Evolutionary conservation across 306 rosid genomes (phyloP).

Genomic region (Mimosa bimucronata): DNA sequence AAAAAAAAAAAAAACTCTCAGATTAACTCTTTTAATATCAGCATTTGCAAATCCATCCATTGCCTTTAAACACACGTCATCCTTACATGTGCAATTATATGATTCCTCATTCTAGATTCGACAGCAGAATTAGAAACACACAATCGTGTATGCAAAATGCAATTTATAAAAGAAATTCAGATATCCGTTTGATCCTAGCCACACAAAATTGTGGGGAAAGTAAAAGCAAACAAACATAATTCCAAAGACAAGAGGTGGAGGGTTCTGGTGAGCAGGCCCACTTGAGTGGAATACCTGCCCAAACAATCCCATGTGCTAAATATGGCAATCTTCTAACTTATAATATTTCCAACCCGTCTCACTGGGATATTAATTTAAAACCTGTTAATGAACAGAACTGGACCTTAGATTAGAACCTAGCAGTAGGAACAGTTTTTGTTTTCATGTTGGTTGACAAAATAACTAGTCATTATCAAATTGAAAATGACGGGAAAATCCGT

Average conservation of each 20-base stretch:
- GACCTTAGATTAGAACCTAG: background rate
- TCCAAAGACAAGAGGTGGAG: background rate
- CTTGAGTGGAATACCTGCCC: background rate
- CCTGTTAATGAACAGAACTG: background rate
- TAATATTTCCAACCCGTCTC: background rate
- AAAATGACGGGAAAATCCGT: background rate
- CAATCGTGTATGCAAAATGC: background rate
- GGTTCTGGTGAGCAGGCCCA: background rate
- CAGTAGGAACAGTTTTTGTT: background rate
- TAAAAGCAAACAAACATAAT: background rate
- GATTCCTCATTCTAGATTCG: background rate
- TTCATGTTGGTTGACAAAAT: background rate
- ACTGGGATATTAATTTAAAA: background rate
- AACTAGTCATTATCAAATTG: background rate
- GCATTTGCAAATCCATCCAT: background rate
- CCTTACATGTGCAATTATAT: background rate
- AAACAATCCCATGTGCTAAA: background rate
- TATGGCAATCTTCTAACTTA: background rate
- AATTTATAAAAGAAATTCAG: background rate
- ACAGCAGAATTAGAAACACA: background rate
- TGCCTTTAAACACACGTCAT: background rate
- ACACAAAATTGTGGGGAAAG: background rate
- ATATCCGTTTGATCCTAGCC: background rate
- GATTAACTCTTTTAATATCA: background rate
- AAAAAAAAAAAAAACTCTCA: no score